A percentile compares a stretch with the other conserved stretches of the same genome.
Evolutionary conservation across 306 rosid genomes (phyloP).

Genomic region (Quillaja saponaria): DNA sequence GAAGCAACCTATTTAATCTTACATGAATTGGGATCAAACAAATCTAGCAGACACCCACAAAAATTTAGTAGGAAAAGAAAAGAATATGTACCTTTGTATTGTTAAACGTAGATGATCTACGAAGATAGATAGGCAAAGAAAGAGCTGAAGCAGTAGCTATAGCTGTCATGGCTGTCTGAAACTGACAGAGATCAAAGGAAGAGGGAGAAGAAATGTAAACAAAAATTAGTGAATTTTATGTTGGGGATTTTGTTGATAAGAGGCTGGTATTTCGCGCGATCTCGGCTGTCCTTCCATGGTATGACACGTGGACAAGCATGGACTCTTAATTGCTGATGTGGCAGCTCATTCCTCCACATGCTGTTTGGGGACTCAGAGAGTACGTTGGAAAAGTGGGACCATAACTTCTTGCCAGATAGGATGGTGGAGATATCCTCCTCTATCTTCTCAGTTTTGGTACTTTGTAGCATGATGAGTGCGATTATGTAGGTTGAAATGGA

Average conservation of each 20-base stretch:
- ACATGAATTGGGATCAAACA: conserved; percentile 6
- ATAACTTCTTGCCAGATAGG: conserved; percentile 60
- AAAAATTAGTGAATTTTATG: conserved; percentile 20
- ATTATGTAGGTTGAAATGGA: too few species aligned
- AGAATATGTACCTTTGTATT: conserved; percentile 50
- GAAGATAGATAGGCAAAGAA: conserved; percentile 53
- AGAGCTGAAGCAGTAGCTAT: conserved; percentile 81
- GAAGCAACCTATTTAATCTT: neutral
- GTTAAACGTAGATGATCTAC: conserved; percentile 57
- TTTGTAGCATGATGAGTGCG: too few species aligned
- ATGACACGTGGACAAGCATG: conserved; percentile 63
- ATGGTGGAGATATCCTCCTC: conserved; percentile 41
- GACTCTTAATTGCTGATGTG: conserved; percentile 39
- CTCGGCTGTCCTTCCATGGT: conserved; percentile 53
- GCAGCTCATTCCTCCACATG: conserved; percentile 57
- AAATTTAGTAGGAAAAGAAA: conserved; percentile 6
- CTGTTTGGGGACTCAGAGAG: conserved; percentile 23
- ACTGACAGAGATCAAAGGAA: conserved; percentile 26
- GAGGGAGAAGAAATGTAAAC: conserved; percentile 27
- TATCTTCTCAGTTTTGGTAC: conserved; percentile 34
- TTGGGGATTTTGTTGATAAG: conserved; percentile 58
- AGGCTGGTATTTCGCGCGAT: conserved; percentile 69
- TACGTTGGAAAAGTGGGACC: conserved; percentile 40
- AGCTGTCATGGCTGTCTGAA: conserved; percentile 65
- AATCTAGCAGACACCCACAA: conserved; percentile 1